phyloP scores from a whole-genome alignment of 208 protist genomes.

The Blastocrithidia nonstop region DNA sequence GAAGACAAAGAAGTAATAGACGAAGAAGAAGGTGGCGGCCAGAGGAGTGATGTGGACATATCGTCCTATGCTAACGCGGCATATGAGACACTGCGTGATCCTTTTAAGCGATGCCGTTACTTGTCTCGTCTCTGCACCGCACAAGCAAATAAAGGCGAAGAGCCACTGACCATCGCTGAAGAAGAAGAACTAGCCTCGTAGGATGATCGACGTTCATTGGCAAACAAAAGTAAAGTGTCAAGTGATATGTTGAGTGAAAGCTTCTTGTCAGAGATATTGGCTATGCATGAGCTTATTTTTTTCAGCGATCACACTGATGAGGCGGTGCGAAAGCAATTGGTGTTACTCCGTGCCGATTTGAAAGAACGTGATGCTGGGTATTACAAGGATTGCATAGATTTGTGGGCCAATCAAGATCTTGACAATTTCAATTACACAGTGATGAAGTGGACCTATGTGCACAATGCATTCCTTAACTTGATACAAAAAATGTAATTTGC shows the following conservation, averaged over 20 bases:
- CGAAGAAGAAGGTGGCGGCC: neutral
- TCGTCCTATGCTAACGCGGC: constrained; percentile 63
- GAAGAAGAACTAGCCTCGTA: constrained; percentile 44
- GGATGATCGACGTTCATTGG: constrained; percentile 27
- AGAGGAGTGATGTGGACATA: constrained; percentile 11
- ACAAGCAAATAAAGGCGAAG: constrained; percentile 11
- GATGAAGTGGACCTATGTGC: constrained; percentile 67
- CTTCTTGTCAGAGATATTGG: constrained; percentile 66
- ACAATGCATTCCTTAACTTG: constrained; percentile 42
- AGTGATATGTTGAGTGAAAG: constrained; percentile 21
- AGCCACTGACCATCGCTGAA: constrained; percentile 23
- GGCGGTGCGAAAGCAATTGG: constrained; percentile 15
- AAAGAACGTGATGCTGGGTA: constrained; percentile 48
- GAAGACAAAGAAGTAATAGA: neutral
- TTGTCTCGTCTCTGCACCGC: constrained; percentile 27
- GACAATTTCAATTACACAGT: constrained; percentile 22
- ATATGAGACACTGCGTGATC: constrained; percentile 58
- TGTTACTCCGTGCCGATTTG: constrained; percentile 36
- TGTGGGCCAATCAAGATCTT: constrained; percentile 23
- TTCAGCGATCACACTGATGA: constrained; percentile 20
- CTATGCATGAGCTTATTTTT: constrained; percentile 67
- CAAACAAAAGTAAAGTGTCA: constrained; percentile 7
- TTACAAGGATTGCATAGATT: constrained; percentile 13
- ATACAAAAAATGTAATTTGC: constrained; percentile 27
- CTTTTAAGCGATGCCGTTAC: constrained; percentile 68